Percentiles rank a stretch among this genome's conserved stretches.
Evolutionary conservation across 768 basidiomycete species (phyloP).

Genomic region (Neoboletus brunneissimus): DNA sequence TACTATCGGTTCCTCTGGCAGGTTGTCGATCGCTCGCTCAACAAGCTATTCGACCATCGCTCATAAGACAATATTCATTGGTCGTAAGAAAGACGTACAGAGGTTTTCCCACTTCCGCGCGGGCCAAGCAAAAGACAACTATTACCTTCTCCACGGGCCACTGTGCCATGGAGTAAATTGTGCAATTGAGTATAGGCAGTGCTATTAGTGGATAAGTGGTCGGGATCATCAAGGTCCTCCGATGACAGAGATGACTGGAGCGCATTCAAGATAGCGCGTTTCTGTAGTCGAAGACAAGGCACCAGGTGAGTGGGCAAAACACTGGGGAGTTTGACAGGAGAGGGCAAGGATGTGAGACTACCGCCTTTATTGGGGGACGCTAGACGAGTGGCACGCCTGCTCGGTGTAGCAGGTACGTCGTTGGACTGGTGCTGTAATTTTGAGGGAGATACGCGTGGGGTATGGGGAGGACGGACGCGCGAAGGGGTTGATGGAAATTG

Average conservation of each 20-base stretch:
- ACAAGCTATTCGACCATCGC: slow-evolving; percentile 45
- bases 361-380: slow-evolving; percentile 16
- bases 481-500: slow-evolving; percentile 19
- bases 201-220: slow-evolving; percentile 43
- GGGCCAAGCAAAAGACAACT: slow-evolving; percentile 88
- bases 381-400: slow-evolving; percentile 5
- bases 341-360: background rate
- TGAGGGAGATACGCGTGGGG: slow-evolving; percentile 18
- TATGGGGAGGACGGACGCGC: slow-evolving; percentile 10
- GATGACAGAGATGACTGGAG: slow-evolving; percentile 35
- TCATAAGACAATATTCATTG: slow-evolving; percentile 2
- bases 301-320: slow-evolving; percentile 42
- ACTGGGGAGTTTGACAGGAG: slow-evolving; percentile 23
- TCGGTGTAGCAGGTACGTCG: slow-evolving; percentile 20
- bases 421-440: slow-evolving; percentile 1
- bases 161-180: slow-evolving; percentile 69
- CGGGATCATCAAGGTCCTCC: slow-evolving; percentile 33
- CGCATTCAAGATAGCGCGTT: slow-evolving; percentile 49
- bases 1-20: slow-evolving; percentile 58
- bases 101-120: slow-evolving; percentile 82
- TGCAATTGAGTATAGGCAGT: slow-evolving; percentile 55
- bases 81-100: slow-evolving; percentile 38
- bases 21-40: slow-evolving; percentile 49
- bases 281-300: slow-evolving; percentile 53
- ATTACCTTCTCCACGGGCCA: slow-evolving; percentile 84